Percentiles rank a stretch among this genome's conserved stretches.
Conservation (phyloP, 2,329 filamentous ascomycete genomes). For the Pseudocercospora crystallina region DNA sequence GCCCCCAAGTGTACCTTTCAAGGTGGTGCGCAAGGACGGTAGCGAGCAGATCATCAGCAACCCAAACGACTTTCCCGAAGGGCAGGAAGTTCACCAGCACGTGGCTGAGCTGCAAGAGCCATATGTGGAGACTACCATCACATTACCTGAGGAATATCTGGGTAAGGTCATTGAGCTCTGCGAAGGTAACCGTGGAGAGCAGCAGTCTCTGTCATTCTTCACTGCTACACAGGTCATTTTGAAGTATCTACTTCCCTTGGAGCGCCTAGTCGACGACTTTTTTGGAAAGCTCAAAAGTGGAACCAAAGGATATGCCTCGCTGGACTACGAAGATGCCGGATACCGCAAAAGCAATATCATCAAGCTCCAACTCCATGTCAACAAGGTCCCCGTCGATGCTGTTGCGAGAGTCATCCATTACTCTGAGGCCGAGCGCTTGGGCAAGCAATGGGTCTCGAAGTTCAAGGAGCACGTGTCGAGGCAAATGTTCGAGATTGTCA, state of each 20-base stretch:
- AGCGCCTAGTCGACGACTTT: slow-evolving; percentile 91
- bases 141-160: slow-evolving; percentile 88
- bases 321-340: slow-evolving; percentile 95
- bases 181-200: slow-evolving; percentile 82
- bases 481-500: slow-evolving; percentile 96
- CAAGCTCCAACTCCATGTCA: slow-evolving; percentile 90
- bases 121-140: slow-evolving; percentile 80
- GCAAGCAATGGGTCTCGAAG: slow-evolving; percentile 84
- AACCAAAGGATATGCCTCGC: slow-evolving; percentile 91
- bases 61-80: slow-evolving; percentile 83
- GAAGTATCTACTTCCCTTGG: slow-evolving; percentile 84
- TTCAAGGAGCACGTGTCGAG: slow-evolving; percentile 96
- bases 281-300: slow-evolving; percentile 94
- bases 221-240: slow-evolving; percentile 89
- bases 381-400: slow-evolving; percentile 89
- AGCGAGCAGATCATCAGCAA: slow-evolving; percentile 77
- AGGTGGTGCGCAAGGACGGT: slow-evolving; percentile 77
- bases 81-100: slow-evolving; percentile 55
- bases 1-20: slow-evolving; percentile 90
- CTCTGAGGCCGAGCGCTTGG: slow-evolving; percentile 77
- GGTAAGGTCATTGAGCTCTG: slow-evolving; percentile 94
- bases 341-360: slow-evolving; percentile 78
- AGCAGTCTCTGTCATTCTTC: slow-evolving; percentile 87
- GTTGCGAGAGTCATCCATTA: slow-evolving; percentile 86
- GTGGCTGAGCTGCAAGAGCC: slow-evolving; percentile 67